A percentile compares a stretch with the other conserved stretches of the same genome.
Conservation (phyloP, 2,329 filamentous ascomycete species). For the Aspergillus fumigatus region DNA sequence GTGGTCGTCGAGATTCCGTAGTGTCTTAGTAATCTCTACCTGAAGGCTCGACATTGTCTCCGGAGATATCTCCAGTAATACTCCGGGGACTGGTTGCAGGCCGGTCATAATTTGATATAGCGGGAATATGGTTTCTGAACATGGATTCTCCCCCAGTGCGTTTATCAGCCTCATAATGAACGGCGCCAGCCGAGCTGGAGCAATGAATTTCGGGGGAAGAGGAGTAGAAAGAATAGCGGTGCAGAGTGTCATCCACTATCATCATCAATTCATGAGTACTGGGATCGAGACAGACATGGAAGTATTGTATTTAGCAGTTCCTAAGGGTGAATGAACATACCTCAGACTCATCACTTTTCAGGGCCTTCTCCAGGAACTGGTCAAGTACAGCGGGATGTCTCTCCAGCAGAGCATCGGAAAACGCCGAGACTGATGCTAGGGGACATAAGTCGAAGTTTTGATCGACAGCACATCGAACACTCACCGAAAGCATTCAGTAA, state of each 20-base stretch:
- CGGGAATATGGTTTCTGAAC: conserved; percentile 29
- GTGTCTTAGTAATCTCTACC: conserved; percentile 31
- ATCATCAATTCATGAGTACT: not conserved
- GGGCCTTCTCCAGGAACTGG: conserved; percentile 28
- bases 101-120: conserved; percentile 31
- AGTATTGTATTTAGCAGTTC: not conserved
- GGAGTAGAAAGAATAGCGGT: conserved; percentile 32
- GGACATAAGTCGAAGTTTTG: conserved; percentile 6
- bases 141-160: conserved; percentile 26
- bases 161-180: conserved; percentile 31
- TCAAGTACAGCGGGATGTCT: conserved; percentile 33
- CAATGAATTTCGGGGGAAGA: conserved; percentile 23
- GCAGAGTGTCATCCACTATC: conserved; percentile 29
- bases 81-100: conserved; percentile 21
- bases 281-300: not conserved
- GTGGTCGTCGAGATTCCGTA: conserved; percentile 38
- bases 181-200: conserved; percentile 29
- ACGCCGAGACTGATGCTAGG: conserved; percentile 23
- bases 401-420: conserved; percentile 31
- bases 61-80: conserved; percentile 27
- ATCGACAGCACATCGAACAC: not conserved
- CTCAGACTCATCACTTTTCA: conserved; percentile 24
- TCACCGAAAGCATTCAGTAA: conserved; percentile 49
- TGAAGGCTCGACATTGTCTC: conserved; percentile 36
- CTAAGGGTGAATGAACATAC: conserved; percentile 17